Conservation (phyloP, 2,329 filamentous ascomycete genomes). For the Madurella mycetomatis region DNA sequence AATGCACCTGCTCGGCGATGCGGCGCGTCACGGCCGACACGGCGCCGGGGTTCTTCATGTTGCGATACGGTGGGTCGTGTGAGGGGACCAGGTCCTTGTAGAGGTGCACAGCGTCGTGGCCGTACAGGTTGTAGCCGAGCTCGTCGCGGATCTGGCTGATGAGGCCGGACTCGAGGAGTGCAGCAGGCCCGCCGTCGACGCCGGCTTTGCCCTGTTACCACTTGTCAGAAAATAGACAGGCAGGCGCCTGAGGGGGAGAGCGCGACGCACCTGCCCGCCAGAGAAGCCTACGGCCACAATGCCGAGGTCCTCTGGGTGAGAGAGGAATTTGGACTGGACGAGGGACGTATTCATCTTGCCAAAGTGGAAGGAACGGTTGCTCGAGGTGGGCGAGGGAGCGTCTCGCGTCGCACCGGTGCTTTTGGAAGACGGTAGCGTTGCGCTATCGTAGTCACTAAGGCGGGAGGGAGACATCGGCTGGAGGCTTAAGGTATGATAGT, state of each 20-base stretch:
- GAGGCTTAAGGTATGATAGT: background rate
- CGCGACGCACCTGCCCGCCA: conserved; percentile 73
- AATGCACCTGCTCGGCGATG: conserved; percentile 81
- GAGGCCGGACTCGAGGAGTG: conserved; percentile 83
- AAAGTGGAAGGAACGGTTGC: conserved; percentile 21
- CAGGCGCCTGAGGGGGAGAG: background rate
- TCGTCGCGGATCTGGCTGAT: conserved; percentile 78
- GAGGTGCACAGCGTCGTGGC: conserved; percentile 75
- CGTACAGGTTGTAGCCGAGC: conserved; percentile 81
- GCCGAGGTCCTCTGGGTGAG: conserved; percentile 73
- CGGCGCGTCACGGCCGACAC: conserved; percentile 80
- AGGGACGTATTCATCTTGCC: conserved; percentile 49
- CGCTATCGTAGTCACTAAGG: conserved; percentile 15
- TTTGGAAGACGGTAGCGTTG: conserved; percentile 4
- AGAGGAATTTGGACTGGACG: conserved; percentile 69
- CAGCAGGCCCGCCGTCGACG: conserved; percentile 84
- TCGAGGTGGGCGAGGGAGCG: conserved; percentile 14
- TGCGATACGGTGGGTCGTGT: conserved; percentile 72
- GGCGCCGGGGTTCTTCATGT: conserved; percentile 89
- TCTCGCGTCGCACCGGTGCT: conserved; percentile 4
- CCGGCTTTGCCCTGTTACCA: conserved; percentile 71
- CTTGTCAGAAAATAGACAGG: background rate
- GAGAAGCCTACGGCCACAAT: conserved; percentile 95
- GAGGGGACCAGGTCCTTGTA: conserved; percentile 72
- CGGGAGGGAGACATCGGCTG: conserved; percentile 24